Evolutionary conservation across 1,284 basidiomycete genomes (phyloP).

Genomic region (Inonotus hispidus): DNA sequence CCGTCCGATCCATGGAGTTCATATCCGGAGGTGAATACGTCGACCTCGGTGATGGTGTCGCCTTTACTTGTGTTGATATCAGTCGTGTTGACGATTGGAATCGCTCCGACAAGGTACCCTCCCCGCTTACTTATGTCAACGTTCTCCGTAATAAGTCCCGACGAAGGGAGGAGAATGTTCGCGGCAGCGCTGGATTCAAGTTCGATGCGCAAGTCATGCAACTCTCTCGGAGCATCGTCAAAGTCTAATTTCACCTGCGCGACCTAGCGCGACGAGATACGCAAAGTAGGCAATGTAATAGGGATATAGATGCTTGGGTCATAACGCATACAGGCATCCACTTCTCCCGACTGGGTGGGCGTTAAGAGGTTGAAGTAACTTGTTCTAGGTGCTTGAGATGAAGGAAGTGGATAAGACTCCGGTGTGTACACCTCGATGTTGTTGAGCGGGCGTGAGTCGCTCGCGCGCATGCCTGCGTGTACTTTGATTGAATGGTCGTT

Average conservation of each 20-base stretch:
- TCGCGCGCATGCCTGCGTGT: constrained; percentile 42
- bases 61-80: constrained; percentile 44
- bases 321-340: constrained; percentile 44
- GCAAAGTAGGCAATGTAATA: constrained; percentile 39
- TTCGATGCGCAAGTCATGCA: constrained; percentile 42
- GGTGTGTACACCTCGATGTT: constrained; percentile 28
- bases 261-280: constrained; percentile 35
- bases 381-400: constrained; percentile 27
- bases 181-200: constrained; percentile 31
- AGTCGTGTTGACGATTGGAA: constrained; percentile 38
- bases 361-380: constrained; percentile 37
- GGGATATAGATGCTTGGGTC: constrained; percentile 50
- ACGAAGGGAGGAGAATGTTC: constrained; percentile 43
- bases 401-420: constrained; percentile 29
- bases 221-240: constrained; percentile 27
- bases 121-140: constrained; percentile 40
- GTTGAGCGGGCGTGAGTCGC: constrained; percentile 36
- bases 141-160: constrained; percentile 35
- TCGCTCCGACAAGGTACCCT: constrained; percentile 58
- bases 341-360: constrained; percentile 23
- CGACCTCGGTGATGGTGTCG: constrained; percentile 44
- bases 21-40: constrained; percentile 28
- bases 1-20: constrained; percentile 31
- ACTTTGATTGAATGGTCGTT: constrained; percentile 41
- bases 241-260: constrained; percentile 48